Evolutionary conservation across 2,329 filamentous ascomycete species (phyloP).

Genomic region (Claviceps fusiformis): DNA sequence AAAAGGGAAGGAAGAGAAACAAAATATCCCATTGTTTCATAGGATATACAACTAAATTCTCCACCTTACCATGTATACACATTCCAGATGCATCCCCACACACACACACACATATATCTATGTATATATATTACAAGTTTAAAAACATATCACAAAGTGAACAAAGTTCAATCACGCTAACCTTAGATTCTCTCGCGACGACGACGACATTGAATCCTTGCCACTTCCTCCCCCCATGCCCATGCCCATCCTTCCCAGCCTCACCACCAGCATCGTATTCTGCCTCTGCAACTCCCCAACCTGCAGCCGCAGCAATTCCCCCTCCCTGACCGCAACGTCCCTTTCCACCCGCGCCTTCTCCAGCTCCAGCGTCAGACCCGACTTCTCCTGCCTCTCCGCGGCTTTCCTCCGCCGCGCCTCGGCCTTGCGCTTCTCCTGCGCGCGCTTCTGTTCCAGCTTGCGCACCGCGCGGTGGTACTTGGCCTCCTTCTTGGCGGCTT

Average conservation of each 20-base stretch:
- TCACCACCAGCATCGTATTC: conserved; percentile 44
- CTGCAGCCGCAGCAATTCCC: conserved; percentile 39
- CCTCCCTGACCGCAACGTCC: conserved; percentile 37
- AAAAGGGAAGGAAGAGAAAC: too few relatives aligned
- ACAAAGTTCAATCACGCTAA: too few relatives aligned
- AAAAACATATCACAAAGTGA: too few relatives aligned
- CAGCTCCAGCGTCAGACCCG: conserved; percentile 36
- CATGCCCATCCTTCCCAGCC: conserved; percentile 23
- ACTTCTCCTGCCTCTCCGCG: conserved; percentile 38
- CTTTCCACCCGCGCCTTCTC: conserved; percentile 36
- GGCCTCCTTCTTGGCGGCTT: conserved; percentile 52
- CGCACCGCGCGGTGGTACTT: conserved; percentile 50
- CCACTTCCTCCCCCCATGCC: too few relatives aligned
- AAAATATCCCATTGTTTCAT: too few relatives aligned
- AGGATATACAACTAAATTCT: too few relatives aligned
- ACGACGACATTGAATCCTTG: background rate
- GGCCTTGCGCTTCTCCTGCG: conserved; percentile 47
- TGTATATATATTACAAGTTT: background rate
- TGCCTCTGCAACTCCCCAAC: conserved; percentile 45
- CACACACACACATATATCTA: background rate
- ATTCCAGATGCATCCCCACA: too few relatives aligned
- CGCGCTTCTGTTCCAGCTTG: conserved; percentile 50
- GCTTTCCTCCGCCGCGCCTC: conserved; percentile 37
- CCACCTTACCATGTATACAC: too few relatives aligned
- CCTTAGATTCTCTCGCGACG: too few relatives aligned